Evolutionary conservation across 345 rosid genomes (phyloP), one percentile per base, ranked within the genome.

Genomic region (Gossypium herbaceum): DNA sequence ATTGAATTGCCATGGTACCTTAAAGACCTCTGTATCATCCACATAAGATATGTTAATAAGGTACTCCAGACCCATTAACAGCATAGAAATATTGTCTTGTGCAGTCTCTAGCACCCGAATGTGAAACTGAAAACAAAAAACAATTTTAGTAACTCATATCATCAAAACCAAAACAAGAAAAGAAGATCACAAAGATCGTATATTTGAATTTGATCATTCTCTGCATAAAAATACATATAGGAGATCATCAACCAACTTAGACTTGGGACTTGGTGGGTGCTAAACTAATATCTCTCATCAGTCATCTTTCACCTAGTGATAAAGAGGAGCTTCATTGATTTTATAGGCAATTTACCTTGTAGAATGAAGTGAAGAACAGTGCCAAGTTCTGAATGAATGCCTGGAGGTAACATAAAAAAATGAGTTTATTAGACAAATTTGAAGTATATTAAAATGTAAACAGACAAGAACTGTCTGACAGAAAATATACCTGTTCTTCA

Each of bases 371-470:
- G 84, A 96, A 92, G 85, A 96, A 96, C 67, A 96, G 80, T 22
- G 98, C 97, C 90, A 96, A 80, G 71, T 96, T 96, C 92, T 96
- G 99, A 81, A 93, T 96, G 82, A 96, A 96, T 68, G 99, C 99
- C 99, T 96, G 88, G 57, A 74, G 75, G 74, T 71, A 81, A 56
- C 71, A 78, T 34, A 65, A 55, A 50, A 50, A 9, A 34, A 74
- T 5, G 16, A 41, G 9, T 61, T 11, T 12, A 67, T 6, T 2
- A 57, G 60, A 41, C 3, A 25, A 25, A 61, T 54, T 48, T 62
- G 7, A 10, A 76, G 62, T 71, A 44, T 15, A 56, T 64, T 45
- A 56, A 71, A 16, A 20, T 63, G 61, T 16, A 11, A 12, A 56
- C 52, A 68, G 9, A 76, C 39, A 17, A 22, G 71, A 76, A 68